Base-by-base conservation (phyloP, 2,329 filamentous ascomycete species). In the Neofusicoccum umdonicola region DNA sequence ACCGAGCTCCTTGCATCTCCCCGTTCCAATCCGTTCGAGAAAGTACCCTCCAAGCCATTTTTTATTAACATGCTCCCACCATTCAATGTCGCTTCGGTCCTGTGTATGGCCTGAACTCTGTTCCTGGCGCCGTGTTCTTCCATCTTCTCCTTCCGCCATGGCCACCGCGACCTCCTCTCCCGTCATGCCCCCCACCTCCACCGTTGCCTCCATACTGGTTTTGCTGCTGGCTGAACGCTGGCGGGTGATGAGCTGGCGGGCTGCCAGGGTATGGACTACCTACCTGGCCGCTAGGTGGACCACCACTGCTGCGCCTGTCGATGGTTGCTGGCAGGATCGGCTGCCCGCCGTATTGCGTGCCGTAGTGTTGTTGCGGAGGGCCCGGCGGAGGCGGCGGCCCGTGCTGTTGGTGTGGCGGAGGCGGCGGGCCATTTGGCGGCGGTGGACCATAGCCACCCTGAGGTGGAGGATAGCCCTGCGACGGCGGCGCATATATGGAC, bases 311-410 rank as follows among this genome's bases (percentile, higher is more conserved):
- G 47, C 63, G 63, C 19, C 45, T 74, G 7, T 73, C 74, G 69
- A 76, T 74, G 54, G 69, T 77, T 1, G 77, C 76, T 3, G 77
- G 77, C 3, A 78, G 70, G 52, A 79, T 78, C 4, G 75, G 76
- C 57, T 76, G 75, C 13, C 76, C 77, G 1, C 77, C 77, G 58
- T 77, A 79, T 63, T 79, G 77, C 39, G 57, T 41, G 22, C 54
- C 54, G 27, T 61, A 65, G 22, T 56, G 61, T 34, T 44, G 48
- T 19, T 39, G 61, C 1, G 61, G 61, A 34, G 52, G 51, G 3
- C 62, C 62, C 11, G 34, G 50, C 8, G 56, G 56, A 19, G 62
- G 62, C 52, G 62, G 51, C 12, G 62, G 62, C 3, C 39, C 62
- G 3, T 45, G 62, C n/a, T 48, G 50, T 8, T 58, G 54, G 3